Base-by-base conservation (phyloP, 352 stramenopile species). In the Pythium phragmitis region DNA sequence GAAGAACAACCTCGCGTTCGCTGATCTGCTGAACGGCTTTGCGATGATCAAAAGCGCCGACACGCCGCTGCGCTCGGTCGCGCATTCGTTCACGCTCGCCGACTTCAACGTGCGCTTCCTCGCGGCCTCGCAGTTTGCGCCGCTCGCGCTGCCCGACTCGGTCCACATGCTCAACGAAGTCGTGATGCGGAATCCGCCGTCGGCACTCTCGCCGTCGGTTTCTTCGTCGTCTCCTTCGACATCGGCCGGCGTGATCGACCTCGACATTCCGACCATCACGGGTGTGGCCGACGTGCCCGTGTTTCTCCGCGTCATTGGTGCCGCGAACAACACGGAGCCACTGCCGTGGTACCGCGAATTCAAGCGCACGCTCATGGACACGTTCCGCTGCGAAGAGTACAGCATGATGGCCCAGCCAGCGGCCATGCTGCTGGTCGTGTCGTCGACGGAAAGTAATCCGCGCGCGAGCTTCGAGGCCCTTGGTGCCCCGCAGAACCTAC, bases 281-380 rank as follows among this genome's bases (percentile, higher is more conserved):
- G 77, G 48, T 17, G 73, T 87, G 17, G 77, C 87, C 16, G 83
- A 96, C 53, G 85, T 94, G 13, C 69, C 83, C 4, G 70, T 65
- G 43, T 94, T 92, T 61, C 57, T 92, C 17, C 79, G 77, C 21
- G 75, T 77, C 3, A 79, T 92, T 46, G 76, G 78, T 21, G 81
- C 75, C 0, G 51, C 69, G 2, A 57, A 78, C 43, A 77, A 74
- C 36, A 65, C 42, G 19, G 80, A 88, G 47, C 74, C 80, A 3
- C 79, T 93, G 68, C 72, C 82, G n/a, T 96, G 87, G 87, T 96
- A 93, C 62, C 49, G 62, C 9, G 80, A 85, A 11, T 96, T 94
- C 62, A 90, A 88, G 60, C 69, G 86, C 56, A 76, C 82, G 43
- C 74, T 96, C 17, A 74, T 96, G 61, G 87, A 94, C 53, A 89